Base-by-base conservation (phyloP, 306 rosid species). In the Styphnolobium japonicum region DNA sequence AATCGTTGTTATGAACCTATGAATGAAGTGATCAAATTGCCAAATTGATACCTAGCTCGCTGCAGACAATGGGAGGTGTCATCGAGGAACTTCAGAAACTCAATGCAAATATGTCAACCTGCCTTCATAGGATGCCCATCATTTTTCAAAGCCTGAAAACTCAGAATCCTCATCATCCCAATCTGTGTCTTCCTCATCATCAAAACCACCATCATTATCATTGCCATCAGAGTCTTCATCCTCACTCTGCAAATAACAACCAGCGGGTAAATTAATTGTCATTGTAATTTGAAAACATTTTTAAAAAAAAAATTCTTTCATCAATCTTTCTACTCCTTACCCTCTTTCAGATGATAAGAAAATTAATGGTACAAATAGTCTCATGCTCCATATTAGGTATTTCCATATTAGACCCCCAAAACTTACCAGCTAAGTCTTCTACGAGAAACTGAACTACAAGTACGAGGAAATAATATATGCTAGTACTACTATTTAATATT, bases 221-320 rank as follows among this genome's bases (percentile, higher is more conserved):
- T 74, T 29, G 5, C 22, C 53, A 49, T 57, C 74, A 53, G 82
- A 79, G 73, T 45, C 80, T 69, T 89, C 92, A 9, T 77, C 83
- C 48, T 87, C 94, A 68, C 84, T 69, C 95, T 90, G 87, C 77
- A 79, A 67, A 80, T 39, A 82, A 68, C 39, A 83, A 29, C 31
- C 71, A 27, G 31, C 42, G 40, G 43, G 62, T n/a, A 29, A 58
- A 25, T 51, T 42, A 14, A 78, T 18, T 56, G 68, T 46, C 61
- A 64, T 67, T 19, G 11, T 8, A 42, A 81, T 3, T 10, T 48
- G 29, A 67, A 51, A 53, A 1, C 15, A 58, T 34, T 37, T 18
- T 60, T 56, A 25, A 16, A 25, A 16, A 60, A 22, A 42, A 49
- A 21, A 31, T 79, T 78, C 52, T 48, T 82, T 62, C 76, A 29